Evolutionary conservation across 2,329 filamentous ascomycete species (phyloP).

Genomic region (Sordariomycetes sp.): DNA sequence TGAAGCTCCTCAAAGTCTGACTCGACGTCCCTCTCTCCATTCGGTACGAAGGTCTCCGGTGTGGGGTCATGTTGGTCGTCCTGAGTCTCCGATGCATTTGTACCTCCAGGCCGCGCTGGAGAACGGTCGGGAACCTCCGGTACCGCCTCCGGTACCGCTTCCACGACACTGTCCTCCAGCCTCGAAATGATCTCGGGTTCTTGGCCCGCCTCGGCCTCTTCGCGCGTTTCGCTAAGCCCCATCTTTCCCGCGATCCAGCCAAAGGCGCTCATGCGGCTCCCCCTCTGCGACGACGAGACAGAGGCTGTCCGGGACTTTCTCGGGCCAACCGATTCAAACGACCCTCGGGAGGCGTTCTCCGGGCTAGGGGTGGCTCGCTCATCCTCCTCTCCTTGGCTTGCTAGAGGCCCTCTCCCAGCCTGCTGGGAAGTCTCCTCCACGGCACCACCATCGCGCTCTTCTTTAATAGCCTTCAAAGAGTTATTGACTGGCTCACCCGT

Average conservation of each 20-base stretch:
- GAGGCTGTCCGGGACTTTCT: not conserved
- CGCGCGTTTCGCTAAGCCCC: not conserved
- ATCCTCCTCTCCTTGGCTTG: not conserved
- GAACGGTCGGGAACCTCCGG: no score
- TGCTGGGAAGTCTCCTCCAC: not conserved
- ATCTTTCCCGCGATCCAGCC: constrained; percentile 3
- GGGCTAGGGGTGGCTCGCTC: not conserved
- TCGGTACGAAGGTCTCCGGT: no score
- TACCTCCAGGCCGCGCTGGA: no score
- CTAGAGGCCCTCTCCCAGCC: not conserved
- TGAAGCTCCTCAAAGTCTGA: no score
- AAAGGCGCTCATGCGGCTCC: not conserved
- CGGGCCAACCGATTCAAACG: not conserved
- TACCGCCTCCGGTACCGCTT: not conserved
- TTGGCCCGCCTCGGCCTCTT: not conserved
- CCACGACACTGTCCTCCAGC: no score
- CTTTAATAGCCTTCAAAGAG: constrained; percentile 5
- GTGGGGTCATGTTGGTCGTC: no score
- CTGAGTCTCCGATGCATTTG: no score
- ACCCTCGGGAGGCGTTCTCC: not conserved
- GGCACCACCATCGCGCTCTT: not conserved
- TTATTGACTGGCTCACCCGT: constrained; percentile 3
- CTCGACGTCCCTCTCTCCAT: no score
- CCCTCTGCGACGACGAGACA: not conserved
- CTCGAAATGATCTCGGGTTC: not conserved